A percentile compares a stretch with the other conserved stretches of the same genome.
Conservation (phyloP, 257 asterid species). For the Scutellaria galericulata region DNA sequence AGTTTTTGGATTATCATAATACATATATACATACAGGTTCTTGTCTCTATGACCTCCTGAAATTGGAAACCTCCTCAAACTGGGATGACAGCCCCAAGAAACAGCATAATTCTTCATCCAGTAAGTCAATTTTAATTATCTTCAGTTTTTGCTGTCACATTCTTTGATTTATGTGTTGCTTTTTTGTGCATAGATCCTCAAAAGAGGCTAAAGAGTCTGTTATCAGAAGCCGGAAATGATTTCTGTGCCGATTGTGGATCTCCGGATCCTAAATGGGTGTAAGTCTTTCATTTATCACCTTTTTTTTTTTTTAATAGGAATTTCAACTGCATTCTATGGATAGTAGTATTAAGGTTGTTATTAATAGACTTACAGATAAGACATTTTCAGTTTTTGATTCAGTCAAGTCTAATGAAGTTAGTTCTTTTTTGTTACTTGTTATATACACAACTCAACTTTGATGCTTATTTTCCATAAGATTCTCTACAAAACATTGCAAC, state of each 20-base stretch:
- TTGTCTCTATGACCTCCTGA: conserved; percentile 63
- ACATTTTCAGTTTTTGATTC: not conserved
- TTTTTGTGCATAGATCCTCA: conserved; percentile 55
- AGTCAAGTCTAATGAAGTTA: not conserved
- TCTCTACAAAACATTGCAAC: conserved; percentile 12
- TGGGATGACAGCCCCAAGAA: conserved; percentile 42
- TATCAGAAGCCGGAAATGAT: conserved; percentile 67
- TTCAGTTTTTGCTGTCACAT: conserved; percentile 1
- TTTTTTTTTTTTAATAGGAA: not conserved
- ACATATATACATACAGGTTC: conserved; percentile 44
- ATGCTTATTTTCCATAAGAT: not conserved
- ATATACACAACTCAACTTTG: not conserved
- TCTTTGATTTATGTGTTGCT: conserved; percentile 7
- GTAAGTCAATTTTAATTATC: conserved; percentile 44
- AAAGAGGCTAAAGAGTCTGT: conserved; percentile 65
- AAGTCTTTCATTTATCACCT: conserved; percentile 42
- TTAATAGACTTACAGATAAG: not conserved
- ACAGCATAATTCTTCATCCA: conserved; percentile 35
- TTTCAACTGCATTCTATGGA: not conserved
- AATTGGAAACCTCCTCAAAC: conserved; percentile 54
- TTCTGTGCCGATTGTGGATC: conserved; percentile 93
- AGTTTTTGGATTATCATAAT: not conserved
- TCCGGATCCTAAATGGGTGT: conserved; percentile 98
- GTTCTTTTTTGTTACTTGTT: not conserved
- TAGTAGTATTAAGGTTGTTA: not conserved